Evolutionary conservation across 2,329 filamentous ascomycete species (phyloP), one percentile per base, ranked within the genome.

Genomic region (Verticillium tricorpus): DNA sequence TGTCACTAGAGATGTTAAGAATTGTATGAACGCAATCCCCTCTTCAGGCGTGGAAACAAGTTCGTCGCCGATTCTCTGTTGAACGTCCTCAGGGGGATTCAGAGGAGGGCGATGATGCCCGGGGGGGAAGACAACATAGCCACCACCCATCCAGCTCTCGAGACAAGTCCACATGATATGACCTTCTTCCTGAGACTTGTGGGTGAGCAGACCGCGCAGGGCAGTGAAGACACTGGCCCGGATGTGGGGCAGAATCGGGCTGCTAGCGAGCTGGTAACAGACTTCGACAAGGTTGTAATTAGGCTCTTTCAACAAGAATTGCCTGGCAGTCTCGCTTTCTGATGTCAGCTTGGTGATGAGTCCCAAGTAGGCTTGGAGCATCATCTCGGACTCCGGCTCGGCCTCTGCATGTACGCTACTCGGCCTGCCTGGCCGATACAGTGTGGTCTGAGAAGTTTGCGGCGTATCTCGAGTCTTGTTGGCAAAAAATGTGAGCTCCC

Each of bases 311-410:
- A 96, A 78, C 63, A 98, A 82, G 80, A 89, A 97, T 37, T 84
- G 77, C 58, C 94, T 85, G 1, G 92, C 90, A 22, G 81, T 79
- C 62, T 84, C 80, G 70, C 92, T 97, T 71, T 94, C 87, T 25
- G 84, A 82, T 64, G 89, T 89, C 11, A 99, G 80, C 73, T 96
- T 92, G 3, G 92, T 87, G 68, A 97, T 90, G 5, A 99, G 83
- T 34, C 94, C 88, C 59, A 99, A 82, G 72, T 98, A 98, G 68
- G 92, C 94, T 71, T 97, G 93, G 32, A 99, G 82, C 92, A 99
- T 97, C 76, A 97, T 91, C n/a, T 90, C 89, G 50, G 92, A 96
- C 74, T 99, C 96, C 4, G 93, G 91, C 71, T 97, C 94, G 32
- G 84, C 82, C 72, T 96, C 93, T 63, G 92, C 87, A 63, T 89